Conservation (phyloP, 306 rosid species). For the Lablab purpureus region DNA sequence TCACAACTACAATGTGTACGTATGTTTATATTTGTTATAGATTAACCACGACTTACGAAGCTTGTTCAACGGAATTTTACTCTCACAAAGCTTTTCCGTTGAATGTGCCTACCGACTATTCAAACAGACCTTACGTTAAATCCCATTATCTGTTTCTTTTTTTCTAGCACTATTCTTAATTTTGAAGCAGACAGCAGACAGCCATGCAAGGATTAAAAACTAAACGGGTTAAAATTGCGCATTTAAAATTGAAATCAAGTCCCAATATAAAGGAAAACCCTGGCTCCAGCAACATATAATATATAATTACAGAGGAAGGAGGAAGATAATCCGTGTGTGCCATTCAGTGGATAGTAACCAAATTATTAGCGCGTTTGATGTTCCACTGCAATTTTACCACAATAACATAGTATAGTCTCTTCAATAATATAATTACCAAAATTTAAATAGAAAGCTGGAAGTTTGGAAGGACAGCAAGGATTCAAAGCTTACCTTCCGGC, state of each 20-base stretch:
- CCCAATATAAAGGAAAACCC: slow-evolving; percentile 35
- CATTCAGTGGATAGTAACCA: slow-evolving; percentile 19
- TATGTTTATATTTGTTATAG: too few relatives aligned
- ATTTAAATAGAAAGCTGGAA: slow-evolving; percentile 25
- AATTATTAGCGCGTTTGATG: slow-evolving; percentile 1
- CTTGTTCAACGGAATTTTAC: too few relatives aligned
- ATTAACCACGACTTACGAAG: too few relatives aligned
- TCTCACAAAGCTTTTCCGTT: too few relatives aligned
- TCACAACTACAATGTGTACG: background rate
- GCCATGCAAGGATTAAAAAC: background rate
- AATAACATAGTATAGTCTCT: slow-evolving; percentile 20
- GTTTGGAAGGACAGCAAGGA: slow-evolving; percentile 25
- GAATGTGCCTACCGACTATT: too few relatives aligned
- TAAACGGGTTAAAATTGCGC: background rate
- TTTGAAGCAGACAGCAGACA: background rate
- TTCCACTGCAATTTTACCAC: slow-evolving; percentile 23
- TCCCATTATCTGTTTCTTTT: background rate
- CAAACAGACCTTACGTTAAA: background rate
- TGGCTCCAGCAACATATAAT: slow-evolving; percentile 30
- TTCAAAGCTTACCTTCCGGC: slow-evolving; percentile 37
- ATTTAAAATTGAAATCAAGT: slow-evolving; percentile 28
- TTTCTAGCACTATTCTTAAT: background rate
- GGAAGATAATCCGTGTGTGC: slow-evolving; percentile 31
- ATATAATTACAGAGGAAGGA: slow-evolving; percentile 8
- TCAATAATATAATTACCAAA: slow-evolving; percentile 15